These are phyloP conservation scores for Scedosporium aurantiacum DNA, from an alignment of 2,329 filamentous ascomycete genomes.

Conservation along the genomic window DNA sequence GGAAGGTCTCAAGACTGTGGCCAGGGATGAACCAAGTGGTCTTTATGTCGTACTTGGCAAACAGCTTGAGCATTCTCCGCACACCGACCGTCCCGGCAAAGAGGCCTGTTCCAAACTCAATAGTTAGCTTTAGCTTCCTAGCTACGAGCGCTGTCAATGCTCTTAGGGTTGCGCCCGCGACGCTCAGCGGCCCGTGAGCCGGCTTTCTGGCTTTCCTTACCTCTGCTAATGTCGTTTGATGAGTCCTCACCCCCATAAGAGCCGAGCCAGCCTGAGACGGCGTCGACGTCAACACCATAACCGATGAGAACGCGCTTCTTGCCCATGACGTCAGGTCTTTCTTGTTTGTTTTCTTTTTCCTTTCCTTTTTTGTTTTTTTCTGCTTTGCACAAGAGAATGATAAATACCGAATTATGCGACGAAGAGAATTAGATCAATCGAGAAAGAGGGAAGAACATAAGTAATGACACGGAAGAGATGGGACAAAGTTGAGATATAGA, in stretches of 20 bases:
- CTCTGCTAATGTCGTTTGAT: constrained; percentile 60
- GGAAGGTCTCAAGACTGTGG: constrained; percentile 37
- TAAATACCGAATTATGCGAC: background rate
- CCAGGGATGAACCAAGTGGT: constrained; percentile 43
- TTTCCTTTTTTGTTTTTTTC: no score
- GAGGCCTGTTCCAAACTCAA: constrained; percentile 28
- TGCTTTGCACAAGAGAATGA: no score
- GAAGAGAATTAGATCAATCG: no score
- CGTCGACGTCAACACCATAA: constrained; percentile 65
- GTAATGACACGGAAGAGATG: no score
- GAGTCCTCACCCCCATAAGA: constrained; percentile 65
- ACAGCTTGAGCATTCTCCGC: constrained; percentile 56
- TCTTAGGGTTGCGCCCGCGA: background rate
- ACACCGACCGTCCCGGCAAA: constrained; percentile 60
- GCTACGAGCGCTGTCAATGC: background rate
- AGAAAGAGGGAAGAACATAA: no score
- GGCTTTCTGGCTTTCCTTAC: constrained; percentile 20
- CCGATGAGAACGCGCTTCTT: constrained; percentile 29
- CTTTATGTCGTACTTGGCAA: constrained; percentile 62
- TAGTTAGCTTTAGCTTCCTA: background rate
- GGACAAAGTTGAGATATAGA: no score
- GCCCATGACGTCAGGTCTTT: constrained; percentile 15
- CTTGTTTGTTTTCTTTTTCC: no score
- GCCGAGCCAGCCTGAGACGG: constrained; percentile 66
- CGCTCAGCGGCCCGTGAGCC: background rate